Conservation (phyloP, 208 protist species). For the Acanthamoeba triangularis region DNA sequence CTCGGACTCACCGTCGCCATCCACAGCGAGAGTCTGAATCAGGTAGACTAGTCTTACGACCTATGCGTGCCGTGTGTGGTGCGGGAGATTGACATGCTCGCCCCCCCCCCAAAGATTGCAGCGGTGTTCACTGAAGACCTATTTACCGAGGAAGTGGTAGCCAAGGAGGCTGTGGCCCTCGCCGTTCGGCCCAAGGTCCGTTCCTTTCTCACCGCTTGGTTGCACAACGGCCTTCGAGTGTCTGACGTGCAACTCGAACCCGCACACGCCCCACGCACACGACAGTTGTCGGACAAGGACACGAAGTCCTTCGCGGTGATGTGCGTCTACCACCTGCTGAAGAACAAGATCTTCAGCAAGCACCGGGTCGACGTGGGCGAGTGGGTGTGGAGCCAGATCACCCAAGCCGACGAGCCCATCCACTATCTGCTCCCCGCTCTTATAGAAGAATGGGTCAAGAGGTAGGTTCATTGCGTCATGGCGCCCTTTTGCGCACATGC, state of each 20-base stretch:
- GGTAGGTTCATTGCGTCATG: not conserved
- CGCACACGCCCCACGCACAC: not conserved
- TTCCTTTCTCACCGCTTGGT: not conserved
- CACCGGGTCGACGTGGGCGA: constrained; percentile 48
- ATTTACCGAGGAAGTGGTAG: constrained; percentile 25
- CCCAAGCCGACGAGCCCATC: constrained; percentile 31
- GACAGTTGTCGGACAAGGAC: constrained; percentile 45
- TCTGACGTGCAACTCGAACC: not conserved
- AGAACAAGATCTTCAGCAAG: constrained; percentile 69
- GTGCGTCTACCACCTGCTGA: constrained; percentile 62
- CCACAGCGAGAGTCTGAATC: constrained; percentile 53
- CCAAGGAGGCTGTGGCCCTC: constrained; percentile 22
- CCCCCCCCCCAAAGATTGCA: not conserved
- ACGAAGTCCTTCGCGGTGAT: constrained; percentile 61
- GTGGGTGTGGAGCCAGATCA: constrained; percentile 57
- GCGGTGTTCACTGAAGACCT: constrained; percentile 38
- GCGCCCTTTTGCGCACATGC: not conserved
- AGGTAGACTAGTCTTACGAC: not conserved
- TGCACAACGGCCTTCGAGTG: no score
- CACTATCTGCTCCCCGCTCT: constrained; percentile 43
- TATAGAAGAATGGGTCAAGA: constrained; percentile 65
- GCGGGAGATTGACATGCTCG: not conserved
- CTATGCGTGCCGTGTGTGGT: not conserved
- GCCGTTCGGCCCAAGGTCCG: not conserved
- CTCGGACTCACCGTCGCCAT: not conserved